Evolutionary conservation across 257 asterid genomes (phyloP).

Genomic region (Galeopsis tetrahit): DNA sequence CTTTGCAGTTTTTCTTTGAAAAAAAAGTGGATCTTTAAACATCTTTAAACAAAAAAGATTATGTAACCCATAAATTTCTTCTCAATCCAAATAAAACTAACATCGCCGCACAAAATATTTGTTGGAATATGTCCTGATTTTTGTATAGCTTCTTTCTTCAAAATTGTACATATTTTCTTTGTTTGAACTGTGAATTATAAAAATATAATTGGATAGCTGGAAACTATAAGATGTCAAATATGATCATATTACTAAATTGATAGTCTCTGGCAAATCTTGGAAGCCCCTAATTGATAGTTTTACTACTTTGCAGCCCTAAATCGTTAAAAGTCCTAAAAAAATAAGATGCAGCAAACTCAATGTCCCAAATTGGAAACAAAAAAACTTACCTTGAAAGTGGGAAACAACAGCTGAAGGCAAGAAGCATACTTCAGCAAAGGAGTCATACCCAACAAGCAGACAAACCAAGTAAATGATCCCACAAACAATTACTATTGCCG

Average conservation of each 20-base stretch:
- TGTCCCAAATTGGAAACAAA: too few species aligned
- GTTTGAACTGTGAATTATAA: too few species aligned
- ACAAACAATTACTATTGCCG: constrained; percentile 69
- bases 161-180: too few species aligned
- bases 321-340: too few species aligned
- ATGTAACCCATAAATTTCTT: background rate
- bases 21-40: background rate
- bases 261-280: too few species aligned
- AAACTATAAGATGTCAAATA: too few species aligned
- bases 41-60: background rate
- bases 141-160: constrained; percentile 10
- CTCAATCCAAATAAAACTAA: background rate
- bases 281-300: too few species aligned
- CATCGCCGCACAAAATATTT: background rate
- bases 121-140: background rate
- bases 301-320: too few species aligned
- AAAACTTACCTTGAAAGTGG: constrained; percentile 77
- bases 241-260: too few species aligned
- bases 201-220: too few species aligned
- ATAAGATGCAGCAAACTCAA: constrained; percentile 10
- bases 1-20: background rate
- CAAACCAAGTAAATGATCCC: constrained; percentile 83
- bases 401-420: constrained; percentile 84
- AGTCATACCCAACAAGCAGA: constrained; percentile 89
- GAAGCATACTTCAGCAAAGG: constrained; percentile 89